Conservation (phyloP, 352 stramenopile species). For the Blastocystis sp. region DNA sequence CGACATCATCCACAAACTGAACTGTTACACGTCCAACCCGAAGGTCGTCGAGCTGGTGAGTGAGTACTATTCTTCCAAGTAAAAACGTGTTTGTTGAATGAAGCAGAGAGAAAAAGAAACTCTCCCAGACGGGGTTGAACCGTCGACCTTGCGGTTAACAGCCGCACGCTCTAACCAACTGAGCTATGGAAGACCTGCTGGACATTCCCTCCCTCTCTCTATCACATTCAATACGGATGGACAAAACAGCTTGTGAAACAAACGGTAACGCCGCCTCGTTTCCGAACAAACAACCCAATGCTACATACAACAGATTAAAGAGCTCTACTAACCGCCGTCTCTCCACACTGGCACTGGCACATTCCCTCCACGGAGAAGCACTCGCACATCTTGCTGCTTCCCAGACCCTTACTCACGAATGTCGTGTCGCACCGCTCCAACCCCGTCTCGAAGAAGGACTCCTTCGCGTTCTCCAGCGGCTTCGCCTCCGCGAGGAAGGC, state of each 20-base stretch:
- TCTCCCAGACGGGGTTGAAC: neutral
- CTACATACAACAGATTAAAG: neutral
- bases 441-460: neutral
- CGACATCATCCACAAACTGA: neutral
- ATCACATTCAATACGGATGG: no score
- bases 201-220: no score
- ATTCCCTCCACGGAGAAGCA: slow-evolving; percentile 1
- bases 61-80: neutral
- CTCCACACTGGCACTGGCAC: slow-evolving; percentile 33
- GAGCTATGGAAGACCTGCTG: no score
- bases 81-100: neutral
- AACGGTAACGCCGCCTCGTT: no score
- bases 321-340: neutral
- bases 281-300: slow-evolving; percentile 7
- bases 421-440: neutral
- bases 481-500: neutral
- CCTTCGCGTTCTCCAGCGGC: neutral
- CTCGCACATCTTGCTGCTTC: neutral
- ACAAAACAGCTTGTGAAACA: no score
- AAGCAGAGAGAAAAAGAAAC: neutral
- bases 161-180: neutral
- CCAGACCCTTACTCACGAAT: neutral
- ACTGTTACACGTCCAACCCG: neutral
- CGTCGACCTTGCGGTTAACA: slow-evolving; percentile 2
- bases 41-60: neutral